phyloP scores from a whole-genome alignment of 2,329 filamentous ascomycete species.

The Eurotiales sp. region DNA sequence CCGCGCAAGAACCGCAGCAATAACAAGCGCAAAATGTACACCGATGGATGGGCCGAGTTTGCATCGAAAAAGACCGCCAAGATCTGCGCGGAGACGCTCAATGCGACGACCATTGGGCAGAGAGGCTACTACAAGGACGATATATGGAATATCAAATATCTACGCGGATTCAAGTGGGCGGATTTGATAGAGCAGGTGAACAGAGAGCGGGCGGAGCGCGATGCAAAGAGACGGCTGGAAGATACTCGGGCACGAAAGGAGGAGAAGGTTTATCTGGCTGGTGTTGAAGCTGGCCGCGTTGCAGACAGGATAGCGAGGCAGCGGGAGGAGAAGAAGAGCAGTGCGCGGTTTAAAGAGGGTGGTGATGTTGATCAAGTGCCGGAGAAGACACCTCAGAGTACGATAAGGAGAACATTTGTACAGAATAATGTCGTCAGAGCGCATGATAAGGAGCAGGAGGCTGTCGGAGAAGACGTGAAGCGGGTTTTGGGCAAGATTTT shows the following conservation, averaged over 20 bases:
- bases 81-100: constrained; percentile 43
- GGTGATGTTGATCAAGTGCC: constrained; percentile 21
- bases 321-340: constrained; percentile 39
- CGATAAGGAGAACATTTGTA: constrained; percentile 37
- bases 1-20: constrained; percentile 23
- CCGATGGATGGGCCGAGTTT: constrained; percentile 48
- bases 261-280: constrained; percentile 41
- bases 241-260: constrained; percentile 41
- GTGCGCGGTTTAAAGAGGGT: no score
- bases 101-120: constrained; percentile 42
- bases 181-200: constrained; percentile 45
- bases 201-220: constrained; percentile 39
- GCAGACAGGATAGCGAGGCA: constrained; percentile 44
- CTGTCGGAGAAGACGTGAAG: constrained; percentile 38
- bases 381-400: constrained; percentile 18
- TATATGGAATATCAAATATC: constrained; percentile 46
- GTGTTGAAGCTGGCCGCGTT: constrained; percentile 40
- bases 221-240: constrained; percentile 40
- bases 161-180: constrained; percentile 40
- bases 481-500: constrained; percentile 47
- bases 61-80: constrained; percentile 44
- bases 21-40: constrained; percentile 42
- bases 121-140: constrained; percentile 45
- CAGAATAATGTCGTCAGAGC: constrained; percentile 45
- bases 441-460: constrained; percentile 22